These are phyloP conservation scores for Aureobasidium sp. DNA, from an alignment of 2,329 filamentous ascomycete genomes.

Conservation along the genomic window DNA sequence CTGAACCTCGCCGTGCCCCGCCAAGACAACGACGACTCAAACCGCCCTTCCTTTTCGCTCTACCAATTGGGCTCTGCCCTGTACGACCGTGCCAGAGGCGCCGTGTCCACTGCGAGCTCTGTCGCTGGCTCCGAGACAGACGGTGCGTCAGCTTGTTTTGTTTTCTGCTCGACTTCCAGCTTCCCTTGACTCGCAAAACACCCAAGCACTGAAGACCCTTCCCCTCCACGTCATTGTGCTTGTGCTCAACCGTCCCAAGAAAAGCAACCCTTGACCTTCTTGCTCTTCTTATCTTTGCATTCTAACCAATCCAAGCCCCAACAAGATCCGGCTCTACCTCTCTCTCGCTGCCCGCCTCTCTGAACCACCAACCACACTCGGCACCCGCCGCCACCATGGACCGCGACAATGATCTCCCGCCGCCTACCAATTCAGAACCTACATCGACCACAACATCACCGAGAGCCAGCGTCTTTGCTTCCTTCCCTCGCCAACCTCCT, in stretches of 20 bases:
- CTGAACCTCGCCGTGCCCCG: constrained; percentile 13
- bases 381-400: not conserved
- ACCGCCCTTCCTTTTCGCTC: constrained; percentile 62
- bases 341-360: not conserved
- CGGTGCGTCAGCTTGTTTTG: constrained; percentile 21
- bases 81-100: constrained; percentile 43
- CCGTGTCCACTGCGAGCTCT: constrained; percentile 35
- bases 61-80: constrained; percentile 59
- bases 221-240: not conserved
- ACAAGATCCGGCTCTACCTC: not conserved
- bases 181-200: not conserved
- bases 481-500: constrained; percentile 6
- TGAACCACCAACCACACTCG: not conserved
- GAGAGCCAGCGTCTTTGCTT: not conserved
- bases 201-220: not conserved
- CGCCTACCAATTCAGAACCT: not conserved
- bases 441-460: constrained; percentile 4
- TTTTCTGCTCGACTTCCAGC: not conserved
- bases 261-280: not conserved
- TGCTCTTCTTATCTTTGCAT: not conserved
- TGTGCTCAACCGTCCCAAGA: not conserved
- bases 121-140: constrained; percentile 37
- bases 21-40: constrained; percentile 37
- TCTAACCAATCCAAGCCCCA: not conserved
- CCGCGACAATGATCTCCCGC: not conserved